Percentiles rank a stretch among this genome's conserved stretches.
Evolutionary conservation across 116 monocot species (phyloP).

Genomic region (Trichopus zeylanicus): DNA sequence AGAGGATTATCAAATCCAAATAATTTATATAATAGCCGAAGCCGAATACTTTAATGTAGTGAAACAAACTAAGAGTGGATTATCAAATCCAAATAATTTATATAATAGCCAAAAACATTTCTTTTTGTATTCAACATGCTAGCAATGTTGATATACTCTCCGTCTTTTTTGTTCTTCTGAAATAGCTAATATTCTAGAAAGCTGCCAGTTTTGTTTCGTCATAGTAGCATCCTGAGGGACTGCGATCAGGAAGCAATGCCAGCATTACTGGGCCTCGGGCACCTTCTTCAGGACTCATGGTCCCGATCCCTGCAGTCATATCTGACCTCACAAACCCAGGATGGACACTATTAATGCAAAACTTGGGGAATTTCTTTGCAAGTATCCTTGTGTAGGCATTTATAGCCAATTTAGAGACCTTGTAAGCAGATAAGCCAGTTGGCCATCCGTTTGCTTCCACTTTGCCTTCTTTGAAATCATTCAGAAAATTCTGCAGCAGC

Average conservation of each 20-base stretch:
- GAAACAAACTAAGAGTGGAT: no score
- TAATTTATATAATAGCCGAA: no score
- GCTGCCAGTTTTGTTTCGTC: neutral
- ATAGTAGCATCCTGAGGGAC: neutral
- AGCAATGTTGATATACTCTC: neutral
- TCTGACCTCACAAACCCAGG: neutral
- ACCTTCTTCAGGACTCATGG: neutral
- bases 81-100: no score
- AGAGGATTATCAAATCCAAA: no score
- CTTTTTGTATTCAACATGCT: no score
- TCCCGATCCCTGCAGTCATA: neutral
- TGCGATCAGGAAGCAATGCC: neutral
- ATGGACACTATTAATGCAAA: neutral
- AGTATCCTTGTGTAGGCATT: neutral
- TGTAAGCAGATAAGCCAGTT: constrained; percentile 9
- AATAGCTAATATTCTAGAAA: neutral
- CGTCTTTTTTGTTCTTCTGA: neutral
- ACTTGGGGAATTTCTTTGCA: neutral
- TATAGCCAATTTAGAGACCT: neutral
- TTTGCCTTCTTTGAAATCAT: constrained; percentile 18
- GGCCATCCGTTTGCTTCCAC: constrained; percentile 22
- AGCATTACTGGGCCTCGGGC: constrained; percentile 1
- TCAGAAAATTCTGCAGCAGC: constrained; percentile 2
- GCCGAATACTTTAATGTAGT: no score
- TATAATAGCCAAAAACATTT: no score